Evolutionary conservation across 2,329 filamentous ascomycete genomes (phyloP).

Genomic region (Alternaria metachromatica): DNA sequence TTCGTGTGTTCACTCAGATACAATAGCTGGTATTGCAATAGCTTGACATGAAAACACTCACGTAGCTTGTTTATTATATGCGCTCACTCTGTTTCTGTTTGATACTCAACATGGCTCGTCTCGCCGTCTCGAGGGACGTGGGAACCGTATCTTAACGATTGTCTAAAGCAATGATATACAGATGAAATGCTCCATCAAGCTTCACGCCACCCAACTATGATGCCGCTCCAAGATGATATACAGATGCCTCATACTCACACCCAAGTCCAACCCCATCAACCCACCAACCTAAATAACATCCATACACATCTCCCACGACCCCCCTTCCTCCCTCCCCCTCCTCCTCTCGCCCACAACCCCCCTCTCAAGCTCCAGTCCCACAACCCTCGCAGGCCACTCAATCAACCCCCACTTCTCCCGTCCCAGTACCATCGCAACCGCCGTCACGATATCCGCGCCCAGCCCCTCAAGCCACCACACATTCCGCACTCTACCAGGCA

Average conservation of each 20-base stretch:
- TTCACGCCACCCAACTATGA: neutral
- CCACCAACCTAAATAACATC: conserved; percentile 27
- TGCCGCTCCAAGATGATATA: neutral
- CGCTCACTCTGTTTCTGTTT: neutral
- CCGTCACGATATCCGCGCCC: conserved; percentile 40
- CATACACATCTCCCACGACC: conserved; percentile 33
- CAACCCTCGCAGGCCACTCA: conserved; percentile 38
- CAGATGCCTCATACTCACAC: neutral
- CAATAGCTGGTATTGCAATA: neutral
- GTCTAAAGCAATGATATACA: neutral
- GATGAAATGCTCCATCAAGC: neutral
- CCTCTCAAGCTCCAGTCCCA: conserved; percentile 37
- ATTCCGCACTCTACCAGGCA: conserved; percentile 42
- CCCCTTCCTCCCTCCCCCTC: conserved; percentile 27
- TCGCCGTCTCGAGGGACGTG: neutral
- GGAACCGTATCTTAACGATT: neutral
- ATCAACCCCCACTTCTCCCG: conserved; percentile 39
- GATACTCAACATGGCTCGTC: neutral
- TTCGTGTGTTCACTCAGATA: neutral
- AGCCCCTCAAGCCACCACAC: conserved; percentile 48
- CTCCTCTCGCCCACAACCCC: conserved; percentile 22
- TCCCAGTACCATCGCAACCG: conserved; percentile 43
- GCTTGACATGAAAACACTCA: too few species aligned
- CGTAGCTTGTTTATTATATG: neutral
- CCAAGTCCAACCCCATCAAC: neutral